phyloP scores from a whole-genome alignment of 352 stramenopile genomes.

The Pythium grandisporangium region DNA sequence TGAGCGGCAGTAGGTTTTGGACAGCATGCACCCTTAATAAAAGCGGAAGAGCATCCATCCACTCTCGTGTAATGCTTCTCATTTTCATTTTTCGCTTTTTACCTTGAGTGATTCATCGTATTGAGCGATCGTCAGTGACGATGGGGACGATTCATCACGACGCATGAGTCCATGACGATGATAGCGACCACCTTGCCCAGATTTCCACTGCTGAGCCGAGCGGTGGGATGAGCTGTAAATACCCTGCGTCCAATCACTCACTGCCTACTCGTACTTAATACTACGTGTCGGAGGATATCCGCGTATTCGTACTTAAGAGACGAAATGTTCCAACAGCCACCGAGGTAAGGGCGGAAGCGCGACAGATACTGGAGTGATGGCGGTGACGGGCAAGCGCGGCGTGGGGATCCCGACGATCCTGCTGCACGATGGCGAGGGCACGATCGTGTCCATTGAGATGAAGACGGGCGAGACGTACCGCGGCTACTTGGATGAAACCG shows the following conservation, averaged over 20 bases:
- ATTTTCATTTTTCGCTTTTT: not conserved
- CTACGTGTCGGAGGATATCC: no score
- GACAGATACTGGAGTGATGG: slow-evolving; percentile 23
- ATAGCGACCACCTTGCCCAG: not conserved
- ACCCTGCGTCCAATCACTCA: not conserved
- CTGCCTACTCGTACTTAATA: not conserved
- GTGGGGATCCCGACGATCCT: slow-evolving; percentile 81
- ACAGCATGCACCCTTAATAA: no score
- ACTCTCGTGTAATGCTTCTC: slow-evolving; percentile 4
- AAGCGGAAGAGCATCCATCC: slow-evolving; percentile 15
- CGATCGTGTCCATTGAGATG: slow-evolving; percentile 85
- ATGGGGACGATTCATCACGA: no score
- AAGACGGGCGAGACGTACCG: slow-evolving; percentile 82
- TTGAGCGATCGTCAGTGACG: no score
- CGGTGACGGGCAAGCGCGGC: slow-evolving; percentile 77
- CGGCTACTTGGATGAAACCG: slow-evolving; percentile 76
- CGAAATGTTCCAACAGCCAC: not conserved
- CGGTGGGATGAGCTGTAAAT: no score
- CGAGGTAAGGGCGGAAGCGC: not conserved
- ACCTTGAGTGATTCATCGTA: no score
- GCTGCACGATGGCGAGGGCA: slow-evolving; percentile 80
- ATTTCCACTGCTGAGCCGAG: no score
- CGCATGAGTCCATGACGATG: no score
- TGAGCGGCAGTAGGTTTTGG: no score
- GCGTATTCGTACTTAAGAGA: slow-evolving; percentile 1